Evolutionary conservation across 1,284 basidiomycete genomes (phyloP).

Genomic region (Cryptococcus jaspeensis): DNA sequence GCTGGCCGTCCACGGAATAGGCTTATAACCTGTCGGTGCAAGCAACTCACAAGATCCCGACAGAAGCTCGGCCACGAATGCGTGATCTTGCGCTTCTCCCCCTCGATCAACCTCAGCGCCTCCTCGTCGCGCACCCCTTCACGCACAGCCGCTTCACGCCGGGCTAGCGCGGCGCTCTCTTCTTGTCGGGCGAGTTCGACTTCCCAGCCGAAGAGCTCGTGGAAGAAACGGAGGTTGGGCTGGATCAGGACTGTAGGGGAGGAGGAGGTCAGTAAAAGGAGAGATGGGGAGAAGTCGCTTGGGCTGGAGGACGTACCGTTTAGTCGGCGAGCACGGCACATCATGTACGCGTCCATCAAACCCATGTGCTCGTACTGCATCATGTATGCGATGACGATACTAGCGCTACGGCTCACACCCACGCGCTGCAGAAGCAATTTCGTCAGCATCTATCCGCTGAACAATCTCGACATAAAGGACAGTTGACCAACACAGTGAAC

Average conservation of each 20-base stretch:
- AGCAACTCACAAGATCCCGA: constrained; percentile 48
- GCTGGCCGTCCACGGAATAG: background rate
- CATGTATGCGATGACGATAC: constrained; percentile 93
- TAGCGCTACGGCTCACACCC: constrained; percentile 89
- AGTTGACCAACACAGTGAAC: constrained; percentile 70
- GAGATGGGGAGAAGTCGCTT: too few species aligned
- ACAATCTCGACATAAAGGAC: background rate
- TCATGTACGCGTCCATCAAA: constrained; percentile 86
- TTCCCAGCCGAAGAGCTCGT: constrained; percentile 92
- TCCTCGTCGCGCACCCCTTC: constrained; percentile 23
- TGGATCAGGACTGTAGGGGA: constrained; percentile 69
- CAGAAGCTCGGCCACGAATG: constrained; percentile 51
- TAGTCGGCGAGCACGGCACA: constrained; percentile 46
- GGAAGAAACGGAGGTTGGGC: constrained; percentile 88
- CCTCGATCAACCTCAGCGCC: constrained; percentile 23
- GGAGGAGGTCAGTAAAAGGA: background rate
- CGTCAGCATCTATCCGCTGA: constrained; percentile 3
- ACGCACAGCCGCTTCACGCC: constrained; percentile 19
- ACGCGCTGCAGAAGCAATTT: constrained; percentile 59
- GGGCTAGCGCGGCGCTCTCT: constrained; percentile 19
- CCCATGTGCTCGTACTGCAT: constrained; percentile 89
- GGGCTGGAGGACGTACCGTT: constrained; percentile 35
- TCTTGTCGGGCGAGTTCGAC: constrained; percentile 60
- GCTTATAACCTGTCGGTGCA: background rate
- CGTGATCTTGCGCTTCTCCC: constrained; percentile 27